Base-by-base conservation (phyloP, 441 rosid species). In the Viola pubescens region DNA sequence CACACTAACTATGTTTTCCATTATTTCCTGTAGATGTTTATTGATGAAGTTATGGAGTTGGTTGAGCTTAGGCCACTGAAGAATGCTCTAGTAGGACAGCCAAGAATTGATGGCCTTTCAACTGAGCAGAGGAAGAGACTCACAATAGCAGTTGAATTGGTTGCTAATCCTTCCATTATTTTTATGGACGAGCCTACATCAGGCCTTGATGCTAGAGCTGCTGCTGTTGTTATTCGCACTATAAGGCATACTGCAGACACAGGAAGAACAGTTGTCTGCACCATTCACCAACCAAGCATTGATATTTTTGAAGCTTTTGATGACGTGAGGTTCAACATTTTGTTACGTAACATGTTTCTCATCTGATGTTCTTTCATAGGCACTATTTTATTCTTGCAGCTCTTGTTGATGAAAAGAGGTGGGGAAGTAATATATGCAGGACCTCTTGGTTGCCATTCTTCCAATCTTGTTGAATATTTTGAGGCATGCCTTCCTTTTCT, bases 291-390 rank as follows among this genome's bases (percentile, higher is more conserved):
- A 55, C 94, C 96, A 0, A 86, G 96, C 71, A 84, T 86, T 8
- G 94, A 86, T 74, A 87, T 89, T 46, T 89, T 89, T 48, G 95
- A 89, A 73, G 86, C 95, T 51, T 89, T 89, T 56, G 95, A 89
- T 57, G 95, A 89, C 87, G 97, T 85, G 37, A 9, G 52, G 37
- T 52, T 62, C 37, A 19, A 3, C 34, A 3, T 10, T 14, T 52
- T 48, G 7, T 4, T 7, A 6, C n/a, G 4, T 11, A 19, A 16
- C 48, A 37, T 16, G 10, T 42, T 42, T 9, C 16, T 7, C 41
- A 44, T 4, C 5, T 38, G 40, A 9, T 9, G 4, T 49, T 60
- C 37, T 13, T 10, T 40, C 45, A 3, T 19, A 9, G 7, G 7
- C 48, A 53, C 40, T 14, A n/a, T 47, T 9, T 10, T 8, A 10